Evolutionary conservation across 1,139 yeast species (phyloP), one percentile per base, ranked within the genome.

Genomic region (Candida glucosophila): DNA sequence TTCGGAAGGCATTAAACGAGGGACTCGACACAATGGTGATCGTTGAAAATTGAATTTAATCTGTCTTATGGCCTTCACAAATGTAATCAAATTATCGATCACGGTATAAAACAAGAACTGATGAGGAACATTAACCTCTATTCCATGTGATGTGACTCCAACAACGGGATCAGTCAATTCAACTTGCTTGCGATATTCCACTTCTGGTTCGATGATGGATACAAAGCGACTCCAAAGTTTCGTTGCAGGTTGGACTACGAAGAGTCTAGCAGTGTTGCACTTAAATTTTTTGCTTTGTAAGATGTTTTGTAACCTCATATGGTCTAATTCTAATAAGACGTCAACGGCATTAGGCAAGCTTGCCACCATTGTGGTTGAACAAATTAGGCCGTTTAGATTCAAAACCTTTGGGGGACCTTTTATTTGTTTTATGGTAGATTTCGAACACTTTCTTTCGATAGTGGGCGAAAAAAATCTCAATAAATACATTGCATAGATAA

Each of bases 51-150:
- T 77, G 27, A 56, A 55, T 19, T 47, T 45, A 15, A 80, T 56
- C 33, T 78, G 85, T 29, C 58, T 62, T 11, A 70, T 48, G 0
- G 83, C 67, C 44, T 81, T 81, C 31, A 62, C 64, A 29, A 73
- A 53, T 0, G 82, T 73, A 19, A 78, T 67, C 3, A 73, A 44
- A 37, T 77, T 77, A 37, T 81, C 93, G 28, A 78, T 57, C 19
- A 80, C 69, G 7, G 73, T 68, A 47, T 77, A 78, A 32, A 79
- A 69, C 29, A 76, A 58, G 41, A 76, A 76, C 33, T 74, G 73
- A 41, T 74, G 73, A 1, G 85, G 82, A 26, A 77, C 54, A 27
- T 50, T 53, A 22, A 65, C 37, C 22, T 64, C 39, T 7, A 63
- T 44, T 2, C 55, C 47, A 9, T 40, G 41, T 6, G 65, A 40